Conservation (phyloP, 495 filamentous ascomycete genomes). For the Thermothielavioides terrestris region DNA sequence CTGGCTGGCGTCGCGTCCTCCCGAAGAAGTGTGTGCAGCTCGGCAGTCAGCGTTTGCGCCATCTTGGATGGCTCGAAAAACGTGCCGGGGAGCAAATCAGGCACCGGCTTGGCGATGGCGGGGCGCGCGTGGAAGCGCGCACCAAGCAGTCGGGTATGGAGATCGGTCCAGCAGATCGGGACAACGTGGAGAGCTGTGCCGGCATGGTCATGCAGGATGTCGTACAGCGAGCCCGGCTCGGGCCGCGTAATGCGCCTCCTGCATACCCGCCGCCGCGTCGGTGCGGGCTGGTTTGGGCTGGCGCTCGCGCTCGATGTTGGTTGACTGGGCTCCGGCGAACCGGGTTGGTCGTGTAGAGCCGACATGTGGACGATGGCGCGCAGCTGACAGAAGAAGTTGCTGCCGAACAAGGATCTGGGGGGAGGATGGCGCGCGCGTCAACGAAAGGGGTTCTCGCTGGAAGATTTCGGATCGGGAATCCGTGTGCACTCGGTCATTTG, state of each 20-base stretch:
- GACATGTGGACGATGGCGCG: conserved; percentile 27
- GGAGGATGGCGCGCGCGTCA: conserved; percentile 7
- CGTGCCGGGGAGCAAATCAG: conserved; percentile 9
- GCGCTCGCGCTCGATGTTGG: not conserved
- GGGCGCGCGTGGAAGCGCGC: conserved; percentile 29
- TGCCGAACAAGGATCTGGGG: conserved; percentile 21
- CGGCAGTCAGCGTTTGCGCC: conserved; percentile 20
- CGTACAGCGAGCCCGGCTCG: conserved; percentile 37
- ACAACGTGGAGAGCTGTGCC: conserved; percentile 30
- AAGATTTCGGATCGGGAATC: not conserved
- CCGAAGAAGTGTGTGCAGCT: conserved; percentile 27
- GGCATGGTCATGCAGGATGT: conserved; percentile 39
- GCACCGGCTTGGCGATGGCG: conserved; percentile 25
- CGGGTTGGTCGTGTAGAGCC: conserved; percentile 12
- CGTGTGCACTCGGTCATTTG: not conserved
- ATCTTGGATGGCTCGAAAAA: conserved; percentile 21
- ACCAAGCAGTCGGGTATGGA: conserved; percentile 32
- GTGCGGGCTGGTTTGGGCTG: not conserved
- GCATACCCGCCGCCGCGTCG: not conserved
- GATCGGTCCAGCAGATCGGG: conserved; percentile 42
- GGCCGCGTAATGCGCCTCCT: conserved; percentile 21
- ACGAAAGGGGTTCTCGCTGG: not conserved
- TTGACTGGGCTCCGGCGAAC: conserved; percentile 4
- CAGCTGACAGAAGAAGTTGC: conserved; percentile 27
- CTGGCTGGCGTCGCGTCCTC: not conserved